Evolutionary conservation across 139 green algal species (phyloP).

Genomic region (Yamagishiella unicocca): DNA sequence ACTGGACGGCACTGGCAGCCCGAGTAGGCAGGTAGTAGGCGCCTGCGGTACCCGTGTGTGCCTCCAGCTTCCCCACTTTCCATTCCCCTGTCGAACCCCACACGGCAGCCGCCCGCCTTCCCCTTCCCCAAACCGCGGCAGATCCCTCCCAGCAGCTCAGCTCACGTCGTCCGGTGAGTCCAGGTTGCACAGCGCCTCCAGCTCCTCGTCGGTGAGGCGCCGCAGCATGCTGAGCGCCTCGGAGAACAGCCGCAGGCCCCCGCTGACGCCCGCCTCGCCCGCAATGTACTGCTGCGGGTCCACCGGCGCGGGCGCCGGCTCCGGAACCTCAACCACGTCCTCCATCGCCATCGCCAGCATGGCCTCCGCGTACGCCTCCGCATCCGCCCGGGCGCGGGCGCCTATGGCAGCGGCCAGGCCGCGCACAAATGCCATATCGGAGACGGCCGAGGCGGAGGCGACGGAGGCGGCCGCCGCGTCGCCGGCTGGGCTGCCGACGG

Average conservation of each 20-base stretch:
- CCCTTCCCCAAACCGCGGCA: too few species aligned
- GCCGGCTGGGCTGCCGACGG: not conserved
- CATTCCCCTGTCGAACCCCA: too few species aligned
- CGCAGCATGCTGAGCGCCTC: slow-evolving; percentile 46
- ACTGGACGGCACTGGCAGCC: too few species aligned
- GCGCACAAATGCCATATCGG: slow-evolving; percentile 17
- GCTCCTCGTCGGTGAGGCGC: slow-evolving; percentile 41
- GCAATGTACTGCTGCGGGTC: slow-evolving; percentile 47
- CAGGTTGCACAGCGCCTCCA: slow-evolving; percentile 43
- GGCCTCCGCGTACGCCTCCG: slow-evolving; percentile 8
- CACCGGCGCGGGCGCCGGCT: slow-evolving; percentile 4
- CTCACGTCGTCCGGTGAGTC: slow-evolving; percentile 27
- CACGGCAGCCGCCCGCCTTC: too few species aligned
- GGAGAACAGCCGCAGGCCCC: slow-evolving; percentile 53
- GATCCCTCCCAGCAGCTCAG: not conserved
- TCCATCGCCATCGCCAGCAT: slow-evolving; percentile 33
- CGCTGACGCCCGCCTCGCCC: slow-evolving; percentile 25
- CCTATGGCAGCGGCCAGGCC: slow-evolving; percentile 36
- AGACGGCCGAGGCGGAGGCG: not conserved
- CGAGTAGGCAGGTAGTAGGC: too few species aligned
- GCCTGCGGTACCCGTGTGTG: too few species aligned
- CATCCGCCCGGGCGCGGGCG: not conserved
- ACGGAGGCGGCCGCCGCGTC: not conserved
- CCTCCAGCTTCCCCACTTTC: too few species aligned
- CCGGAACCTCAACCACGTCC: not conserved